Conservation (phyloP, 257 asterid genomes). For the Solanum rostratum region DNA sequence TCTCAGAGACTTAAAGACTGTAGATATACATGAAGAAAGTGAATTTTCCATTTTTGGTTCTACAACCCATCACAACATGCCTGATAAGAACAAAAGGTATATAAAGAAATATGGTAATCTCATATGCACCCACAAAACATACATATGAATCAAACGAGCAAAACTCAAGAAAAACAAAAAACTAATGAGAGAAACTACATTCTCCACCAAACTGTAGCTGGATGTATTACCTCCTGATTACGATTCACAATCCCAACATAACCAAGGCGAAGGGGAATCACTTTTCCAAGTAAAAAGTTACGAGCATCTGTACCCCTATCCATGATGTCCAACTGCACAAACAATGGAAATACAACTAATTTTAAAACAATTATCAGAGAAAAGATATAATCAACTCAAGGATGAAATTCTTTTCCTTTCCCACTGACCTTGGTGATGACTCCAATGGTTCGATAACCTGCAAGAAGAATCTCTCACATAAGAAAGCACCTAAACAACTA, state of each 20-base stretch:
- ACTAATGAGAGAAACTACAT: background rate
- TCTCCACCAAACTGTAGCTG: background rate
- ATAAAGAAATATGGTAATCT: background rate
- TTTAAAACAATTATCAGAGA: background rate
- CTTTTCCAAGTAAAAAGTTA: constrained; percentile 89
- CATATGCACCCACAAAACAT: background rate
- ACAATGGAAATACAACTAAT: constrained; percentile 4
- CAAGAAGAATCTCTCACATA: constrained; percentile 9
- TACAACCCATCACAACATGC: background rate
- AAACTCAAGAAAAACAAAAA: background rate
- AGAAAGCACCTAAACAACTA: background rate
- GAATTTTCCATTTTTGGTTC: background rate
- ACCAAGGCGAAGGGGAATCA: constrained; percentile 92
- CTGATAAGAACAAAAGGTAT: background rate
- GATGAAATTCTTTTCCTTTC: background rate
- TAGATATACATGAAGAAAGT: background rate
- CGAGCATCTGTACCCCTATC: constrained; percentile 97
- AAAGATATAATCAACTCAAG: background rate
- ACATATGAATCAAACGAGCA: background rate
- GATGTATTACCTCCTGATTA: constrained; percentile 72
- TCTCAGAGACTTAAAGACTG: background rate
- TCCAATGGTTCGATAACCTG: constrained; percentile 94
- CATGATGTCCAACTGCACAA: constrained; percentile 90
- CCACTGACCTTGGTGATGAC: constrained; percentile 73
- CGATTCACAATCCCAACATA: constrained; percentile 97